These are phyloP conservation scores for Syzygium syzygioides DNA, from an alignment of 441 rosid species.

Conservation along the genomic window DNA sequence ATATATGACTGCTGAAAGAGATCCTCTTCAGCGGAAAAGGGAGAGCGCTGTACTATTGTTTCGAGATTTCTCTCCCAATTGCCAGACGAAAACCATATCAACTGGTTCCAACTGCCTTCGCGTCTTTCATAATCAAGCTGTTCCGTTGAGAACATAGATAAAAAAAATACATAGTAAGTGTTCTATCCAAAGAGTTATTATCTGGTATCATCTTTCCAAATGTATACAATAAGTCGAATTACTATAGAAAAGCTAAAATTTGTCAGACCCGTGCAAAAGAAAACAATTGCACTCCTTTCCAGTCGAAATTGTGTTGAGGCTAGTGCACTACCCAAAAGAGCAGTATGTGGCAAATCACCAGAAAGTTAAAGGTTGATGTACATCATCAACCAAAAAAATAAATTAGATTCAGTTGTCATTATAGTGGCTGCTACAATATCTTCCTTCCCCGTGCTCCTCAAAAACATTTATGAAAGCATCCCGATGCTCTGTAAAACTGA, in stretches of 20 bases:
- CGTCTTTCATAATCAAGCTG: slow-evolving; percentile 76
- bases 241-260: not conserved
- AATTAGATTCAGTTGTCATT: slow-evolving; percentile 8
- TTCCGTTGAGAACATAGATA: slow-evolving; percentile 9
- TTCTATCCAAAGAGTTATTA: too few species aligned
- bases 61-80: slow-evolving; percentile 76
- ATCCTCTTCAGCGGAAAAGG: slow-evolving; percentile 62
- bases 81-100: slow-evolving; percentile 35
- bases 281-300: not conserved
- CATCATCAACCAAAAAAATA: not conserved
- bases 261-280: not conserved
- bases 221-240: not conserved
- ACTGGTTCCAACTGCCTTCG: slow-evolving; percentile 52
- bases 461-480: slow-evolving; percentile 75
- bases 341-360: not conserved
- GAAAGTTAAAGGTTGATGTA: not conserved
- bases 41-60: slow-evolving; percentile 74
- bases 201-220: not conserved
- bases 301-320: not conserved
- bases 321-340: not conserved
- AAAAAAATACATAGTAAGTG: not conserved
- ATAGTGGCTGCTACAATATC: slow-evolving; percentile 98
- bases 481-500: slow-evolving; percentile 87
- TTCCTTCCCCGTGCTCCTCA: slow-evolving; percentile 89
- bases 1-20: slow-evolving; percentile 66